Evolutionary conservation across 225 moss, liverwort and hornwort species (phyloP), one percentile per base, ranked within the genome.

Genomic region (Pseudoscleropodium purum): DNA sequence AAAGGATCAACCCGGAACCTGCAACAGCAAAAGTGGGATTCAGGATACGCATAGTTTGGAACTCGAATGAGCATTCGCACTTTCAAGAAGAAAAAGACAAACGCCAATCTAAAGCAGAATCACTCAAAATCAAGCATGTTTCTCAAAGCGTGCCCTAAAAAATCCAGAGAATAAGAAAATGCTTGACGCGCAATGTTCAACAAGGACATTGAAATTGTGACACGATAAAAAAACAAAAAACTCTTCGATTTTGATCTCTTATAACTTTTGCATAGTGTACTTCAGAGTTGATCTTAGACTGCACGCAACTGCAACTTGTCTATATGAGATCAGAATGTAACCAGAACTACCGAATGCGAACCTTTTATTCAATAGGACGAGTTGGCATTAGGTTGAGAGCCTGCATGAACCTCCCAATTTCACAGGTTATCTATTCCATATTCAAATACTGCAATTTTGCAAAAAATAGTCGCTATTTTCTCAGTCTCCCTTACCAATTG

Each of bases 1-100:
- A 94, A 52, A 97, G 76, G 52, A 97, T 87, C 91, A 99, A 90
- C 47, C 98, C 97, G 49, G 96, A 96, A 37, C 98, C 98, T 99
- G 94, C 91, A 91, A 89, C 15, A 76, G 1, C 9, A 86, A 60
- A 33, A 77, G 25, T 31, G 18, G 29, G 39, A n/a, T 60, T 52
- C 19, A 52, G 0, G 29, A 30, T 49, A 51, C 3, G 0, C 41
- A 4, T 6, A 4, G 10, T 72, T 15, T 31, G 0, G 1, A 13
- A 16, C 21, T 31, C 3, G 4, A 63, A 64, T 15, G 33, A 31
- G 63, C 29, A 63, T 75, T 72, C 1, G 5, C 43, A 24, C 31
- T 73, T 57, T 39, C 61, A 82, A n/a, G 26, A 79, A n/a, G 16
- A 57, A 37, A 10, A 56, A 75, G 11, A 15, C 19, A 60, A 52